Evolutionary conservation across 2,329 filamentous ascomycete genomes (phyloP), one percentile per base, ranked within the genome.

Genomic region (Leptographium galeiforme): DNA sequence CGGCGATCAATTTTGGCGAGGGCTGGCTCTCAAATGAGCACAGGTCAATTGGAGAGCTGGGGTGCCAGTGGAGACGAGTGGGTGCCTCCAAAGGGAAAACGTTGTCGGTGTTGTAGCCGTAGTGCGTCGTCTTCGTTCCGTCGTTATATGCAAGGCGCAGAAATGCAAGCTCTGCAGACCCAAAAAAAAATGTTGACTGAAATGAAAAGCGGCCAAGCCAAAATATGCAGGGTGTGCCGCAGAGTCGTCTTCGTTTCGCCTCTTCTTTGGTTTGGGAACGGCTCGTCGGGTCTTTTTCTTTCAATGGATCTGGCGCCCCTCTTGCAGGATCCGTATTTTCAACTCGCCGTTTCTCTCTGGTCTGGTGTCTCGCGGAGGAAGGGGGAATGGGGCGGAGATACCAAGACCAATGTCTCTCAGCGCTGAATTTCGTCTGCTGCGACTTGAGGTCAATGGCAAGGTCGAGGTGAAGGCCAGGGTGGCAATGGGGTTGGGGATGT

Each of bases 341-440:
- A 19, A 12, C n/a, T 36, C n/a, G 46, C 12, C 33, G 25, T 46
- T 19, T 36, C 16, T 34, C 16, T 36, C 33, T 34, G 34, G 30
- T 50, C 14, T 55, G 25, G 25, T 25, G 25, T 25, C 53, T 52
- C 50, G 44, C 16, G 32, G 18, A 30, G 43, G 36, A 41, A 44
- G 38, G 36, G 50, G 25, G 18, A 10, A 40, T 33, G 54, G 45
- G 10, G 45, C 18, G 45, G 48, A 51, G n/a, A 38, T 14, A 46
- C 40, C 25, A 52, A 56, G 45, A 54, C 49, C 49, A 51, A 47
- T 52, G 51, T 50, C 54, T 55, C 48, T 51, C 46, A 52, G 39
- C 19, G 43, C 52, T 53, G 46, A 19, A 30, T 48, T 48, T 56
- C 51, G 46, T 51, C 54, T 51, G 30, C 40, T 43, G 13, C 48